These are phyloP conservation scores for Leptographium procerum DNA, from an alignment of 2,329 filamentous ascomycete genomes.

Conservation along the genomic window DNA sequence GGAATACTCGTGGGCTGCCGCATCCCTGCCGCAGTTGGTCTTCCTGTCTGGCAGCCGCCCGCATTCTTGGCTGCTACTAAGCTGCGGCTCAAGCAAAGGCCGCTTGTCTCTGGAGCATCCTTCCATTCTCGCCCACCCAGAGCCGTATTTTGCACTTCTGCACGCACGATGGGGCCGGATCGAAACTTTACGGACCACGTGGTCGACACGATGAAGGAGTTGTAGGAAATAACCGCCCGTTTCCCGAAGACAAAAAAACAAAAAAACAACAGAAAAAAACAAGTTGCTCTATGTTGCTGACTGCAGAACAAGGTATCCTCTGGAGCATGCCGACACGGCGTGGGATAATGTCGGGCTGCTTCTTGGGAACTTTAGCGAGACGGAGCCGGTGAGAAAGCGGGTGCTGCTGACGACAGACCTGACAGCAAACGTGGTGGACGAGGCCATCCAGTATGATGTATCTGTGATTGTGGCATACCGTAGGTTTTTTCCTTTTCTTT, in stretches of 20 bases:
- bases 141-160: not conserved
- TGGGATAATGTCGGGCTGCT: conserved; percentile 97
- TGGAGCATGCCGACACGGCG: conserved; percentile 61
- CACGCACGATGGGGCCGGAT: not conserved
- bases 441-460: conserved; percentile 67
- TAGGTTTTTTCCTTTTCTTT: conserved; percentile 26
- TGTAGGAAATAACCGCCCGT: not conserved
- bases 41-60: no score
- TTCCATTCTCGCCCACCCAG: not conserved
- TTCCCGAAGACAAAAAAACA: not conserved
- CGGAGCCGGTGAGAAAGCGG: conserved; percentile 17
- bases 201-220: not conserved
- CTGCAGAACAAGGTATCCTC: not conserved
- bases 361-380: conserved; percentile 25
- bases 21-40: no score
- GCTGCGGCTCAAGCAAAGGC: not conserved
- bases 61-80: not conserved
- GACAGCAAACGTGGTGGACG: conserved; percentile 76
- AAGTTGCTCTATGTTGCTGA: not conserved
- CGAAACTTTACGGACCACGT: not conserved
- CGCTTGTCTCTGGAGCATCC: not conserved
- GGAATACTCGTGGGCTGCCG: no score
- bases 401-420: conserved; percentile 72
- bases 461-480: conserved; percentile 84
- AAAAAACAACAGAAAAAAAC: no score